phyloP scores from a whole-genome alignment of 2,329 filamentous ascomycete genomes.

The Colletotrichum gloeosporioides region DNA sequence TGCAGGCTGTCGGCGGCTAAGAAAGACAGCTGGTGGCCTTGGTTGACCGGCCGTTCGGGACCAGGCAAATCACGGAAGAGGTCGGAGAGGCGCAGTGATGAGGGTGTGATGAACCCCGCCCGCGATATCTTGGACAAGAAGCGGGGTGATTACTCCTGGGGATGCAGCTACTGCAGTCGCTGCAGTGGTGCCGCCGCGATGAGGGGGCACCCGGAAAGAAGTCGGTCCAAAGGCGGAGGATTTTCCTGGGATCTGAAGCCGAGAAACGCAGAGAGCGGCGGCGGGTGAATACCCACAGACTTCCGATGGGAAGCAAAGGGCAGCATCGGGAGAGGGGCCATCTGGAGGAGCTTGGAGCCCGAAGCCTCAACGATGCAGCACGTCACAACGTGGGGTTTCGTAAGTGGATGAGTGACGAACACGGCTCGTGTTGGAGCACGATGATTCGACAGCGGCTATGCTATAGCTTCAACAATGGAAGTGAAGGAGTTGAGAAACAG shows the following conservation, averaged over 20 bases:
- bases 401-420: conserved; percentile 15
- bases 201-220: conserved; percentile 10
- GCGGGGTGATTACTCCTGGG: conserved; percentile 9
- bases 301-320: not conserved
- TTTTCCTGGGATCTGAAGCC: conserved; percentile 5
- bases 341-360: conserved; percentile 3
- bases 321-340: conserved; percentile 14
- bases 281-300: conserved; percentile 11
- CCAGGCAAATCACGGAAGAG: conserved; percentile 10
- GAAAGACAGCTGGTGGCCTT: not conserved
- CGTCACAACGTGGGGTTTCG: conserved; percentile 18
- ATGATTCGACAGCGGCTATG: conserved; percentile 12
- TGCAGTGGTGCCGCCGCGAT: conserved; percentile 10
- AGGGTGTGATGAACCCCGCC: conserved; percentile 18
- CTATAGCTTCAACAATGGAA: not conserved
- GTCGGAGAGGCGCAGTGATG: conserved; percentile 14
- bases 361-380: conserved; percentile 16
- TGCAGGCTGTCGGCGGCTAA: not conserved
- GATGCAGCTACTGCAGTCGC: conserved; percentile 9
- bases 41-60: conserved; percentile 12
- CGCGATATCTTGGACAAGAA: conserved; percentile 17
- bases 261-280: conserved; percentile 6
- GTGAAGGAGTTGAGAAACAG: not conserved
- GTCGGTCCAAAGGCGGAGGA: conserved; percentile 20
- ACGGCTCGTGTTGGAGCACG: not conserved